phyloP scores from a whole-genome alignment of 331 rosid genomes.

The Stylosanthes scabra region DNA sequence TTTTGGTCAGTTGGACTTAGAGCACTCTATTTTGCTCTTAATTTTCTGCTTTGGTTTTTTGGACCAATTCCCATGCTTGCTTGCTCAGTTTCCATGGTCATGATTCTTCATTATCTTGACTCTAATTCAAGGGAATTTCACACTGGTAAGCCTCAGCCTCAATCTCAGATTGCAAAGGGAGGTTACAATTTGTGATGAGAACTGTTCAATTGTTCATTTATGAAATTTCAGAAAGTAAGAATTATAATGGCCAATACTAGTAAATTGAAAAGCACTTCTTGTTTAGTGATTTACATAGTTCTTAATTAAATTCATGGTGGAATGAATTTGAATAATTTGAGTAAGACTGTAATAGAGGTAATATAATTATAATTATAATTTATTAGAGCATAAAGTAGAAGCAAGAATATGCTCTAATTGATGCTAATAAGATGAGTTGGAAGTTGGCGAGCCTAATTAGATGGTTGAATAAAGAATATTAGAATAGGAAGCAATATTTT shows the following conservation, averaged over 20 bases:
- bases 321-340: not conserved
- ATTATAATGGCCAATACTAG: too few relatives aligned
- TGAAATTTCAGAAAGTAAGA: too few relatives aligned
- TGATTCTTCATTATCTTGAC: conserved; percentile 59
- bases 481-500: not conserved
- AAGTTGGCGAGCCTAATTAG: conserved; percentile 7
- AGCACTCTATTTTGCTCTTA: conserved; percentile 70
- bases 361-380: not conserved
- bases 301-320: too few relatives aligned
- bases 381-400: conserved; percentile 6
- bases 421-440: not conserved
- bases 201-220: too few relatives aligned
- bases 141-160: not conserved
- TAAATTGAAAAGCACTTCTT: too few relatives aligned
- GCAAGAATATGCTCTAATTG: not conserved
- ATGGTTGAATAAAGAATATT: conserved; percentile 5
- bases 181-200: not conserved
- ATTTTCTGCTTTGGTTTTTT: conserved; percentile 73
- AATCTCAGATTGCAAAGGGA: conserved; percentile 14
- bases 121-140: conserved; percentile 53
- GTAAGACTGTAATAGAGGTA: too few relatives aligned
- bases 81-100: conserved; percentile 55
- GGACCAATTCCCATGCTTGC: conserved; percentile 78
- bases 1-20: conserved; percentile 83
- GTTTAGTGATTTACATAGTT: too few relatives aligned